phyloP scores from a whole-genome alignment of 805 yeast species.

The Yueomyces sp. region DNA sequence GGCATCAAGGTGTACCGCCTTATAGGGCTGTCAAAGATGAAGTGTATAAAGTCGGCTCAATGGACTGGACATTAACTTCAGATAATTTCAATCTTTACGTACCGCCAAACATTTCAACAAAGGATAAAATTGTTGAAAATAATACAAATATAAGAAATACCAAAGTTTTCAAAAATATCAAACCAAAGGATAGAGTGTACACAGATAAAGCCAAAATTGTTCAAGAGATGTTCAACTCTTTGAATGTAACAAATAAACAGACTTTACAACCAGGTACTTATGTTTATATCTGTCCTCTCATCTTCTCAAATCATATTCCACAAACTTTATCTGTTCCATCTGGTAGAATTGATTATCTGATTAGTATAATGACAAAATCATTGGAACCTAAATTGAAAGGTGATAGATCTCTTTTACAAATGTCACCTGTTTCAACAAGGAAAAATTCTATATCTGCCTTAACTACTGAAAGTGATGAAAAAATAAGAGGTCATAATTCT shows the following conservation, averaged over 20 bases:
- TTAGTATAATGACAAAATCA: conserved; percentile 9
- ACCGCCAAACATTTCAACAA: conserved; percentile 15
- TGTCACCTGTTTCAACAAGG: not conserved
- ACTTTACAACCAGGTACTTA: conserved; percentile 50
- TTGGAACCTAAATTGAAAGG: not conserved
- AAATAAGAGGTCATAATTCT: not conserved
- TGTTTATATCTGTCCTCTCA: conserved; percentile 49
- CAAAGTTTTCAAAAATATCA: conserved; percentile 10
- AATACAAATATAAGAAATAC: conserved; percentile 7
- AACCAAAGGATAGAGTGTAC: conserved; percentile 6
- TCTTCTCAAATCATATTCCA: conserved; percentile 49
- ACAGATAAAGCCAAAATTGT: conserved; percentile 5
- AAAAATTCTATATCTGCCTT: not conserved
- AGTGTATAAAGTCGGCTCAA: conserved; percentile 32
- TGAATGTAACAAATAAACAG: conserved; percentile 1
- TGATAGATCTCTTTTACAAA: not conserved
- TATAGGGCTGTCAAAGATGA: conserved; percentile 30
- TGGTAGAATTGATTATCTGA: conserved; percentile 14
- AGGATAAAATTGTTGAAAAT: conserved; percentile 11
- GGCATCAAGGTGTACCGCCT: conserved; percentile 41
- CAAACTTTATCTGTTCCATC: conserved; percentile 33
- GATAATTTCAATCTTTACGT: conserved; percentile 33
- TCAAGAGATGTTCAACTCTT: conserved; percentile 2
- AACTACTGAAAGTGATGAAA: not conserved
- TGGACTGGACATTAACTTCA: conserved; percentile 33